Base-by-base conservation (phyloP, 2,329 filamentous ascomycete species). In the Rachicladosporium sp. region DNA sequence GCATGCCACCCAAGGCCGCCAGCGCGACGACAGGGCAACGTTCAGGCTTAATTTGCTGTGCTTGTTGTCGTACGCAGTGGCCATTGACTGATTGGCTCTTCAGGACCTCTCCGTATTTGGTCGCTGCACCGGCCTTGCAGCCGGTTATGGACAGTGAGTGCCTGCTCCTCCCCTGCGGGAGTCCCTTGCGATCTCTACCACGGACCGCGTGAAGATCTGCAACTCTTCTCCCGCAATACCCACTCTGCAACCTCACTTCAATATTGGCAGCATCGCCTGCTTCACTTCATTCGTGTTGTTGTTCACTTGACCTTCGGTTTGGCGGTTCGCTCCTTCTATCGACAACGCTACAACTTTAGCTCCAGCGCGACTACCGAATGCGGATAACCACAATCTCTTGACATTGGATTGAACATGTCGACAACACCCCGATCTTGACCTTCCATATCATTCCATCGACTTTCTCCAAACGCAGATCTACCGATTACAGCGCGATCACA, bases 101-200 rank as follows among this genome's bases (percentile, higher is more conserved):
- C 34, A 29, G 34, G 23, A 7, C 39, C 36, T 41, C 39, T 41
- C 39, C 31, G 31, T 35, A 41, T 15, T 33, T 30, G 39, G 34
- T 41, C 33, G 34, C 39, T 37, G 39, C 39, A 41, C 39, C 39
- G 39, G 34, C 39, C 39, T 36, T 19, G 36, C 37, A 29, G 35
- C 37, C 23, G 30, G 27, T 23, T 19, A n/a, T 23, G 19, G 33
- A 35, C 33, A 27, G 10, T 23, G n/a, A 19, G 8, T 10, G 13
- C 8, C 6, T 11, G 13, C 34, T 36, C 19, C 10, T 8, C 11
- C 10, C 12, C 9, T 11, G 32, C 32, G 6, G 13, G 32, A 19
- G 36, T 29, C 30, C 12, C 30, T 30, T 29, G 13, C 34, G 34
- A 36, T 10, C 19, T 10, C 12, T 21, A 10, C 11, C 13, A 12